A percentile compares a stretch with the other conserved stretches of the same genome.
Evolutionary conservation across 2,329 filamentous ascomycete genomes (phyloP).

Genomic region (Fusarium lateritium): DNA sequence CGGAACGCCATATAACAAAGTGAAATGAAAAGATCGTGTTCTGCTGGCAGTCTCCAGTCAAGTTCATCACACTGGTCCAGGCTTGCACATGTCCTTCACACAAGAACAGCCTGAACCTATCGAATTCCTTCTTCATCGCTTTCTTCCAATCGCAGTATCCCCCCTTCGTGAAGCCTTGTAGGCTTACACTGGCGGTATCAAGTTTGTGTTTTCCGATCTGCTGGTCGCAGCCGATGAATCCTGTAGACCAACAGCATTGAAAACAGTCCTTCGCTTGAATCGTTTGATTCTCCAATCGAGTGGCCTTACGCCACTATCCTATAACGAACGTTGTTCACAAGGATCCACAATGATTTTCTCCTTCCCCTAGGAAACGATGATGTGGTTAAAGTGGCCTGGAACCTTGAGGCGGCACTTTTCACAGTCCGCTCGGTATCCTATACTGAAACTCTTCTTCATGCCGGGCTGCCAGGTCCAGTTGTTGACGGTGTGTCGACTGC

Average conservation of each 20-base stretch:
- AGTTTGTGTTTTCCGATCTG: neutral
- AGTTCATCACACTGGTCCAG: neutral
- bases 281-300: conserved; percentile 40
- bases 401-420: conserved; percentile 83
- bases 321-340: conserved; percentile 40
- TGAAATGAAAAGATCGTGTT: conserved; percentile 20
- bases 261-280: conserved; percentile 11
- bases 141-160: neutral
- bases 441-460: conserved; percentile 80
- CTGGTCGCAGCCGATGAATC: neutral
- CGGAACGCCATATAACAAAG: conserved; percentile 34
- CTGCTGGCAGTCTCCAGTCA: conserved; percentile 10
- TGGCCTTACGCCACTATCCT: conserved; percentile 49
- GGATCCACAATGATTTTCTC: conserved; percentile 48
- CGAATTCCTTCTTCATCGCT: neutral
- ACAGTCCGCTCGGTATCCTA: conserved; percentile 84
- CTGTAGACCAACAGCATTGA: too few species aligned
- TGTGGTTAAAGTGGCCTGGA: conserved; percentile 86
- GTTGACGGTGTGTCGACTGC: conserved; percentile 72
- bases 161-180: neutral
- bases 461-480: conserved; percentile 73
- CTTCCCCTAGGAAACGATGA: conserved; percentile 73
- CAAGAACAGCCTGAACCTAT: neutral
- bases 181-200: neutral
- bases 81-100: neutral